Evolutionary conservation across 495 filamentous ascomycete species (phyloP).

Genomic region (Friedmanniomyces simplex): DNA sequence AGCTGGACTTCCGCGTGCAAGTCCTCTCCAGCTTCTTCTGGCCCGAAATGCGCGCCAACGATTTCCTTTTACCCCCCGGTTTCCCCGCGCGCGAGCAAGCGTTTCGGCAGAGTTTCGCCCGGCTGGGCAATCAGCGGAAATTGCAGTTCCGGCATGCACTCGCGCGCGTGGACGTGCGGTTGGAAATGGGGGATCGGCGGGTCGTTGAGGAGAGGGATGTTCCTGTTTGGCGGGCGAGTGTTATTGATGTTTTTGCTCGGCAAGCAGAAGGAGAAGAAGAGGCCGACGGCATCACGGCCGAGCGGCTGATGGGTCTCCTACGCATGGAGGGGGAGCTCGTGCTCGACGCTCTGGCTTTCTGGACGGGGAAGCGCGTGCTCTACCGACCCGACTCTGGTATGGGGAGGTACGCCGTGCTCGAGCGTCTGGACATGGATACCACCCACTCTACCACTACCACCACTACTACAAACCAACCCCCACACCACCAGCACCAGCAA

Average conservation of each 20-base stretch:
- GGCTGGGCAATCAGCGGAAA: slow-evolving; percentile 49
- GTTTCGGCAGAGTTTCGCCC: slow-evolving; percentile 70
- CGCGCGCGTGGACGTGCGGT: slow-evolving; percentile 67
- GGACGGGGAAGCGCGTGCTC: slow-evolving; percentile 72
- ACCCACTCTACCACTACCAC: too few species aligned
- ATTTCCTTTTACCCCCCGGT: slow-evolving; percentile 57
- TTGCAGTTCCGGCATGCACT: slow-evolving; percentile 78
- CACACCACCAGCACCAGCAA: too few species aligned
- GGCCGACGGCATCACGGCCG: slow-evolving; percentile 42
- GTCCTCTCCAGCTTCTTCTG: slow-evolving; percentile 92
- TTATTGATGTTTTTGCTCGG: slow-evolving; percentile 66
- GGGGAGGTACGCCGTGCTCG: slow-evolving; percentile 49
- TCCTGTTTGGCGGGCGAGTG: slow-evolving; percentile 76
- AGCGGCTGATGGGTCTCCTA: slow-evolving; percentile 52
- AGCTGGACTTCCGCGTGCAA: slow-evolving; percentile 39
- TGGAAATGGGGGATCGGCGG: slow-evolving; percentile 73
- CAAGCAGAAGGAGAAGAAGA: slow-evolving; percentile 30
- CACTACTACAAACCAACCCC: too few species aligned
- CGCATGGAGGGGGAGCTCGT: slow-evolving; percentile 70
- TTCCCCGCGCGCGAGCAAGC: slow-evolving; percentile 53
- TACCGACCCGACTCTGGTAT: slow-evolving; percentile 40
- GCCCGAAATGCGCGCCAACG: slow-evolving; percentile 70
- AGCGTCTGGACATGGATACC: slow-evolving; percentile 45
- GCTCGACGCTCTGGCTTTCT: slow-evolving; percentile 70
- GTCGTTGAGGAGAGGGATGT: slow-evolving; percentile 54